Evolutionary conservation across 495 filamentous ascomycete genomes (phyloP).

Genomic region (Xylaria castorea): DNA sequence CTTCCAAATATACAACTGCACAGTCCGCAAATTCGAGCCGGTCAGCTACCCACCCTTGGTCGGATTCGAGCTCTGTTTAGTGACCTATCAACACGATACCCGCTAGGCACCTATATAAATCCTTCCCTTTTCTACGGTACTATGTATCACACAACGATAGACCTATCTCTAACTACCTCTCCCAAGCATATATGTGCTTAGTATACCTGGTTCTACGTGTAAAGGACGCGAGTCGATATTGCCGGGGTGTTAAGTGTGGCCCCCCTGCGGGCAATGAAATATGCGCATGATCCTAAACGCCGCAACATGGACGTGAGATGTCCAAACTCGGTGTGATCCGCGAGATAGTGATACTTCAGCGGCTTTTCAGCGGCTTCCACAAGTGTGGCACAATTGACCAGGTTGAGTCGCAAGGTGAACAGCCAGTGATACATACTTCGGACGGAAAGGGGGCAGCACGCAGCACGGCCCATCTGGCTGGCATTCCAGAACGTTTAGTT

Average conservation of each 20-base stretch:
- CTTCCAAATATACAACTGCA: neutral
- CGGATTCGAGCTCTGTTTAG: neutral
- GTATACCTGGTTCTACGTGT: neutral
- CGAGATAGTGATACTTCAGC: constrained; percentile 16
- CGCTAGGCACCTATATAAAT: neutral
- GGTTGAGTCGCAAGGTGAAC: constrained; percentile 10
- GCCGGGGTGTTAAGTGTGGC: constrained; percentile 11
- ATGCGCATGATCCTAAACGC: constrained; percentile 19
- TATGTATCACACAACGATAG: neutral
- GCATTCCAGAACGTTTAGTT: constrained; percentile 9
- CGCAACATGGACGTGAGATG: constrained; percentile 2
- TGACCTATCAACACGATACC: constrained; percentile 5
- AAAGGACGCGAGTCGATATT: constrained; percentile 5
- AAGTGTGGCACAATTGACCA: constrained; percentile 12
- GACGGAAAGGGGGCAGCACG: constrained; percentile 8
- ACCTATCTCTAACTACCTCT: neutral
- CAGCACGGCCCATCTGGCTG: constrained; percentile 5
- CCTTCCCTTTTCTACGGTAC: neutral
- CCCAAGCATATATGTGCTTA: neutral
- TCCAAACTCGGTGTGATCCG: constrained; percentile 11
- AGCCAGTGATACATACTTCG: neutral
- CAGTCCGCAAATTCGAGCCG: neutral
- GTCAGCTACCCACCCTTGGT: neutral
- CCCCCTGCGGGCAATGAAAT: constrained; percentile 10
- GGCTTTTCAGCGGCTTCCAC: constrained; percentile 20